phyloP scores from a whole-genome alignment of 306 rosid genomes.

The Prinsepia uniflora region DNA sequence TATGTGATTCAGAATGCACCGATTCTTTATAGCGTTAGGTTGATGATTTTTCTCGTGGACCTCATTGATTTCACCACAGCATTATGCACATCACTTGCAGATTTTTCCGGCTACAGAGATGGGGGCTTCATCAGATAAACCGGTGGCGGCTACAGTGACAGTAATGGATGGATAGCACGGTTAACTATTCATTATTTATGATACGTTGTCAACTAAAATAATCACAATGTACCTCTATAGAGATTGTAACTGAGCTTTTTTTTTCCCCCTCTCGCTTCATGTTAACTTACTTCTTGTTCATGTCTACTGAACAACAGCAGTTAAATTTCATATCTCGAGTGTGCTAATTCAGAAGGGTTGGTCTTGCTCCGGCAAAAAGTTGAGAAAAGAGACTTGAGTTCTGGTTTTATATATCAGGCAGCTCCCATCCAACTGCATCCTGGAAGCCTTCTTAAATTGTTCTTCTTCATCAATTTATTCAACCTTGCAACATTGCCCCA shows the following conservation, averaged over 20 bases:
- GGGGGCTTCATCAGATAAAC: conserved; percentile 14
- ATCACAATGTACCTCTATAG: neutral
- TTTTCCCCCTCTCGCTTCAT: neutral
- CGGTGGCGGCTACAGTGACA: neutral
- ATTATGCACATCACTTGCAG: conserved; percentile 24
- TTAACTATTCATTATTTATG: neutral
- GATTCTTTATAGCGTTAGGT: conserved; percentile 7
- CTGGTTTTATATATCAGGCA: conserved; percentile 13
- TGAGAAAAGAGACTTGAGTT: too few species aligned
- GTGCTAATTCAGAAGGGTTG: too few species aligned
- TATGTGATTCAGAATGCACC: neutral
- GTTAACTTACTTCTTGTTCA: neutral
- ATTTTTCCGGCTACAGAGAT: neutral
- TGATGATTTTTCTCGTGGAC: conserved; percentile 4
- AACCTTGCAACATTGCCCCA: conserved; percentile 70
- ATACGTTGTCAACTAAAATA: neutral
- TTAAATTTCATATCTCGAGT: too few species aligned
- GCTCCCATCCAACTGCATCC: conserved; percentile 87
- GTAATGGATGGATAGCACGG: neutral
- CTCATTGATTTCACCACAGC: neutral
- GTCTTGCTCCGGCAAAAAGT: neutral
- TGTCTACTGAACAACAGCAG: neutral
- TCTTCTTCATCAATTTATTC: conserved; percentile 59
- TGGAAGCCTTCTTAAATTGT: conserved; percentile 50
- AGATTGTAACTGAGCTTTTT: neutral